Evolutionary conservation across 441 rosid species (phyloP).

Genomic region (Adansonia rubrostipa): DNA sequence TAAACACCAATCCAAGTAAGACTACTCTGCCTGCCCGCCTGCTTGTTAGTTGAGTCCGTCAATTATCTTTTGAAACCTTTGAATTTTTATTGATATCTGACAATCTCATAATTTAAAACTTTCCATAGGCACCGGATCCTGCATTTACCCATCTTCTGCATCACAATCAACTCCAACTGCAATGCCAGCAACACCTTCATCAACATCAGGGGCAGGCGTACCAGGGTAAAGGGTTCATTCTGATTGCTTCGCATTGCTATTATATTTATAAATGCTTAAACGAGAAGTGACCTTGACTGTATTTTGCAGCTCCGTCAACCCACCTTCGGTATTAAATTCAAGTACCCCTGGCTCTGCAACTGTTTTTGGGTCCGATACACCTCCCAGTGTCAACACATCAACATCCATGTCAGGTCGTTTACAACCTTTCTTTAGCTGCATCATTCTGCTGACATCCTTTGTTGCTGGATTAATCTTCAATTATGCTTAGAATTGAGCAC

Average conservation of each 20-base stretch:
- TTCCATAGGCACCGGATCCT: conserved; percentile 77
- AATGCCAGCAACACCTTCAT: conserved; percentile 40
- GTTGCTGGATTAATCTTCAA: conserved; percentile 40
- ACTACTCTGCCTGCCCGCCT: background rate
- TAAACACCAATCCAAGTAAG: conserved; percentile 83
- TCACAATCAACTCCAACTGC: conserved; percentile 52
- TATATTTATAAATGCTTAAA: background rate
- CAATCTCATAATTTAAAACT: background rate
- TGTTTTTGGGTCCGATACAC: conserved; percentile 52
- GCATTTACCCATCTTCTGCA: conserved; percentile 63
- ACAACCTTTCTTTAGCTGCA: conserved; percentile 37
- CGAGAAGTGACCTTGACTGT: conserved; percentile 6
- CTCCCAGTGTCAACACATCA: conserved; percentile 55
- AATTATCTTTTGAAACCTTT: background rate
- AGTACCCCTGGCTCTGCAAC: conserved; percentile 60
- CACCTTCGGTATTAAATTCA: conserved; percentile 65
- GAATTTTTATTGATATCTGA: conserved; percentile 7
- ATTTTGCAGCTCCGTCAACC: conserved; percentile 63
- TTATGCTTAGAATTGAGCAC: conserved; percentile 39
- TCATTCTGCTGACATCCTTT: conserved; percentile 41
- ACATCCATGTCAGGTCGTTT: conserved; percentile 50
- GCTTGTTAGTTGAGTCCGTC: background rate
- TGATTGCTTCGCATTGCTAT: background rate
- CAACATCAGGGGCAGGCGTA: conserved; percentile 47
- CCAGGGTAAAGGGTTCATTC: conserved; percentile 47